Conservation (phyloP, 495 filamentous ascomycete genomes). For the Xylaria nigripes region DNA sequence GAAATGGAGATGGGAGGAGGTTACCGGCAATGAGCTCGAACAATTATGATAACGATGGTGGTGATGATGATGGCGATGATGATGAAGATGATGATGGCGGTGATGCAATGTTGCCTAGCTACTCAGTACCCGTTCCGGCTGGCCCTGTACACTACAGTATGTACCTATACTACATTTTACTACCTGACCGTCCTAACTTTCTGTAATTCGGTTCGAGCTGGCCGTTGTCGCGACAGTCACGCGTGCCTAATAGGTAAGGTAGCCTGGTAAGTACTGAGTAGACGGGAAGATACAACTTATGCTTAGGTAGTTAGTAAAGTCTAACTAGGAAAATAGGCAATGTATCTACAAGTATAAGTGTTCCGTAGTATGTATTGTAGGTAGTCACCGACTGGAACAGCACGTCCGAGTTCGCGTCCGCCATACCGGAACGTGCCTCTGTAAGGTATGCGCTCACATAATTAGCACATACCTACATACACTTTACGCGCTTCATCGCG, state of each 20-base stretch:
- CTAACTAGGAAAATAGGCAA: no score
- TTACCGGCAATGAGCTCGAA: constrained; percentile 2
- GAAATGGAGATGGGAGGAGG: no score
- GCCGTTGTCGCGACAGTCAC: background rate
- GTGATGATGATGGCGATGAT: background rate
- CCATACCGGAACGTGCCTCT: constrained; percentile 8
- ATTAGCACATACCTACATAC: background rate
- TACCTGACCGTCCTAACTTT: background rate
- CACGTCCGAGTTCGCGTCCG: background rate
- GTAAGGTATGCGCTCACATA: no score
- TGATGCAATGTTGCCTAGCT: background rate
- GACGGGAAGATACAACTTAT: background rate
- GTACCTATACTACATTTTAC: no score
- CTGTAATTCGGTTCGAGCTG: background rate
- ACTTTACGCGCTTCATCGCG: constrained; percentile 13
- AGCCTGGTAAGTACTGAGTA: no score
- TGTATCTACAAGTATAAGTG: no score
- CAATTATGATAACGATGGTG: constrained; percentile 1
- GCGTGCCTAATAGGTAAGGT: background rate
- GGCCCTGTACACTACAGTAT: no score
- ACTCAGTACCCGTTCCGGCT: background rate
- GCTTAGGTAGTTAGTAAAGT: background rate
- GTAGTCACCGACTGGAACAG: background rate
- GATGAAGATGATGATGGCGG: background rate
- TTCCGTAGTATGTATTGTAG: no score